Evolutionary conservation across 2,329 filamentous ascomycete genomes (phyloP).

Genomic region (Sporothrix euskadiensis): DNA sequence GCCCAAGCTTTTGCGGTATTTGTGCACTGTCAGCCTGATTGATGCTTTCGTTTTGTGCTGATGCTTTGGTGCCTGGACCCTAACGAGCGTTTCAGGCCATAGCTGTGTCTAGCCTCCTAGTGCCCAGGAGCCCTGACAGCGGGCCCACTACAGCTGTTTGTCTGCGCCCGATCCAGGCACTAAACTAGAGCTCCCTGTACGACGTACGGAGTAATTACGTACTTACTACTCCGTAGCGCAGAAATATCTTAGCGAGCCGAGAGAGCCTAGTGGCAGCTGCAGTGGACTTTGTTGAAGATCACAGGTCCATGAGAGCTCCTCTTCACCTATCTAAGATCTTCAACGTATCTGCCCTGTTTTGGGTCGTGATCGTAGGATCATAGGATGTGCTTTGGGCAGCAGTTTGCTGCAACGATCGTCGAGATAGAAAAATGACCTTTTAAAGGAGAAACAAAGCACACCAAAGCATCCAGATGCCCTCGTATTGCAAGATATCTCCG

Average conservation of each 20-base stretch:
- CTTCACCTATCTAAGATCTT: background rate
- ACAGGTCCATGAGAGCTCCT: background rate
- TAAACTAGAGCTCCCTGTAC: constrained; percentile 7
- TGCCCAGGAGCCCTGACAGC: background rate
- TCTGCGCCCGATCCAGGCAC: constrained; percentile 4
- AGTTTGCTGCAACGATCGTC: background rate
- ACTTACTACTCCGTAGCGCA: too few species aligned
- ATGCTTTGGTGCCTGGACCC: background rate
- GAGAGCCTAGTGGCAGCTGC: background rate
- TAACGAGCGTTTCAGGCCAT: background rate
- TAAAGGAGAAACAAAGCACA: background rate
- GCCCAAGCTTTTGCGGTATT: background rate
- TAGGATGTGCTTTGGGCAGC: background rate
- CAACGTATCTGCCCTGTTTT: background rate
- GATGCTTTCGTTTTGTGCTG: background rate
- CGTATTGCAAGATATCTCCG: background rate
- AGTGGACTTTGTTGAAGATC: background rate
- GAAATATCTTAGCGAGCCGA: background rate
- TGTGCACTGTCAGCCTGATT: constrained; percentile 1
- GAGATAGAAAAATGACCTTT: background rate
- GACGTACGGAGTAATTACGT: too few species aligned
- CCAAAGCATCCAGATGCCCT: background rate
- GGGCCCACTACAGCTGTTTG: constrained; percentile 15
- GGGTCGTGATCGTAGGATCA: background rate
- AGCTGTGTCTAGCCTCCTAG: background rate